Base-by-base conservation (phyloP, 306 rosid genomes). In the Casuarina glauca region DNA sequence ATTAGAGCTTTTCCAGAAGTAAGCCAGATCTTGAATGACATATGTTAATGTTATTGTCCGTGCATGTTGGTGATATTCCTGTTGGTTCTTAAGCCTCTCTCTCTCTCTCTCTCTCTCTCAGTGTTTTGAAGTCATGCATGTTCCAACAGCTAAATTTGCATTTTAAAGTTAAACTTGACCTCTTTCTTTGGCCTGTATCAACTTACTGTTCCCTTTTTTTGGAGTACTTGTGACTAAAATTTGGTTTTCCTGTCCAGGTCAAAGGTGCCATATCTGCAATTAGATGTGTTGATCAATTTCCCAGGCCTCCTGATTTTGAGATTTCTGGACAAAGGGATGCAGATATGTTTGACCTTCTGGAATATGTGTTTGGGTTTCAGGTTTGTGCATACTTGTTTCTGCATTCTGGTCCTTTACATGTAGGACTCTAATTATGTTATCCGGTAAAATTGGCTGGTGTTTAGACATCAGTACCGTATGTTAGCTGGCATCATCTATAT, bases 1-100 rank as follows among this genome's bases (percentile, higher is more conserved):
- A 95, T 95, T 86, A 90, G 97, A 85, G 63, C 85, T 76, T 95
- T 95, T 81, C 97, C 97, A 1, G 98, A 95, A 80, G 98, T 95
- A 91, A 87, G 93, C 86, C 61, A 85, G 74, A 68, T 42, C 67
- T 73, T 68, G 48, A 76, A 75, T 71, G 52, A 72, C 49, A 50
- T 69, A 69, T 71, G 54, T 74, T 50, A 32, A 46, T 50, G 61
- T 39, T 68, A 26, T 11, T 52, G 39, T 64, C 16, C 57, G 3
- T 68, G 53, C n/a, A n/a, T 39, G 70, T 41, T 70, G 35, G 46
- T 38, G 72, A 7, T 72, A 61, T 66, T 39, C 39, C 15, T 36
- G 35, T 43, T 19, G 57, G 17, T 12, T 26, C 16, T 70, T 39
- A 70, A 16, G 2, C 32, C 41, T 61, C 32, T 43, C 8, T 10